A percentile compares a stretch with the other conserved stretches of the same genome.
Evolutionary conservation across 331 rosid species (phyloP).

Genomic region (Malus hybrid): DNA sequence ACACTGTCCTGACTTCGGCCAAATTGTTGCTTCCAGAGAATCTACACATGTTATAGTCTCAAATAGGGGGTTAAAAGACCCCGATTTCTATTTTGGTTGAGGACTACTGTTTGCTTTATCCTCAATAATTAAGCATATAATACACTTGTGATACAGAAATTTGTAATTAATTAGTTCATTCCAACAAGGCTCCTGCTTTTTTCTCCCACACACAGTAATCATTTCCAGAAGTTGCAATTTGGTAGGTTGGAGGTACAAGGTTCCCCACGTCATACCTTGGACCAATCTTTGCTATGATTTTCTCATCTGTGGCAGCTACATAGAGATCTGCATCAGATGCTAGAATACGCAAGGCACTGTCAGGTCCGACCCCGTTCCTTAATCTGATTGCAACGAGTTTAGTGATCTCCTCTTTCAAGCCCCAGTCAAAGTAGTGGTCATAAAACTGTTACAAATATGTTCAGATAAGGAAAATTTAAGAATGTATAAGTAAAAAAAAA

Average conservation of each 20-base stretch:
- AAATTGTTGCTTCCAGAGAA: not conserved
- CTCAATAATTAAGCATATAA: not conserved
- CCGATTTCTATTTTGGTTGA: not conserved
- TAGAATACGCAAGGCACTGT: conserved; percentile 7
- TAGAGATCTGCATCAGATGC: conserved; percentile 7
- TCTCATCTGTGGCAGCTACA: conserved; percentile 11
- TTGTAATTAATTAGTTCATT: not conserved
- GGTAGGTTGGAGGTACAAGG: conserved; percentile 9
- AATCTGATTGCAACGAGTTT: conserved; percentile 9
- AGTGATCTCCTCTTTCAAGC: not conserved
- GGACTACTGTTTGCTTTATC: not conserved
- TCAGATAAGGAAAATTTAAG: not conserved
- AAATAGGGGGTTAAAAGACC: not conserved
- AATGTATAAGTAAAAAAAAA: too few species aligned
- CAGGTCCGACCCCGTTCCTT: conserved; percentile 12
- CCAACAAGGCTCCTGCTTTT: not conserved
- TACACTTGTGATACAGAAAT: not conserved
- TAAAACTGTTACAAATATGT: conserved; percentile 9
- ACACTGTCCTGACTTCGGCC: too few species aligned
- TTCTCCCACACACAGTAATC: conserved; percentile 15
- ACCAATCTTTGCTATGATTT: conserved; percentile 15
- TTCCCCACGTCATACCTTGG: not conserved
- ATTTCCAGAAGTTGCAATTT: not conserved
- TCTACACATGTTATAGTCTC: not conserved
- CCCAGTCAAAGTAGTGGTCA: conserved; percentile 21